phyloP scores from a whole-genome alignment of 371 early-diverging fungal species.

The Mucor piriformis region DNA sequence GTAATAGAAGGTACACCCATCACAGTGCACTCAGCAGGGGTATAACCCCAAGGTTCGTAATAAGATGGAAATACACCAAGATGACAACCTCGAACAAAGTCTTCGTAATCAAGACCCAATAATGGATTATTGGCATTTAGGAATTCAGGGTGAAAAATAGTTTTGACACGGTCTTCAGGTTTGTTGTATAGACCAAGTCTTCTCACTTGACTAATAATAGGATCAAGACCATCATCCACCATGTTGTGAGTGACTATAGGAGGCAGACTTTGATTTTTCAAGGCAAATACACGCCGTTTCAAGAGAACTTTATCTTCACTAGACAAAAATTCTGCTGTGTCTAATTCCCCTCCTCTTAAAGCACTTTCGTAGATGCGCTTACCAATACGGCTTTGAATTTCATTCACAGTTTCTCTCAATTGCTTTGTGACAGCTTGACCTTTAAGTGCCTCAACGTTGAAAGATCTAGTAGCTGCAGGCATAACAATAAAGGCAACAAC shows the following conservation, averaged over 20 bases:
- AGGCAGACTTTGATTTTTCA: slow-evolving; percentile 85
- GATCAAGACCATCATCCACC: slow-evolving; percentile 86
- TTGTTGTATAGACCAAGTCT: slow-evolving; percentile 86
- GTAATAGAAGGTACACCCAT: slow-evolving; percentile 98
- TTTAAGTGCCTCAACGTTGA: slow-evolving; percentile 95
- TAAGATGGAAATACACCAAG: slow-evolving; percentile 95
- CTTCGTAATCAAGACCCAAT: slow-evolving; percentile 93
- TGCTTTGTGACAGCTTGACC: slow-evolving; percentile 98
- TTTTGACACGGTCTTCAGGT: slow-evolving; percentile 90
- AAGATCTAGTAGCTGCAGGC: slow-evolving; percentile 88
- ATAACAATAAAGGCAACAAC: slow-evolving; percentile 95
- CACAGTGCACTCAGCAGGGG: slow-evolving; percentile 98
- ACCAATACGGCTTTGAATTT: slow-evolving; percentile 88
- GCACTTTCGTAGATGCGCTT: slow-evolving; percentile 88
- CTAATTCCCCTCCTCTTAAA: slow-evolving; percentile 54
- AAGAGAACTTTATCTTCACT: slow-evolving; percentile 87
- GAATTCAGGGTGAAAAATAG: slow-evolving; percentile 98
- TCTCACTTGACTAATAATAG: slow-evolving; percentile 83
- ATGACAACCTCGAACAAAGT: slow-evolving; percentile 96
- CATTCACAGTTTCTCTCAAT: slow-evolving; percentile 87
- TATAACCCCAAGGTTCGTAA: slow-evolving; percentile 97
- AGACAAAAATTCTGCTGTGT: slow-evolving; percentile 67
- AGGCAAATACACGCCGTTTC: slow-evolving; percentile 91
- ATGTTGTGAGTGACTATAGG: slow-evolving; percentile 97
- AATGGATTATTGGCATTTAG: slow-evolving; percentile 93